Conservation (phyloP, 495 filamentous ascomycete species). For the Annulohypoxylon nitens region DNA sequence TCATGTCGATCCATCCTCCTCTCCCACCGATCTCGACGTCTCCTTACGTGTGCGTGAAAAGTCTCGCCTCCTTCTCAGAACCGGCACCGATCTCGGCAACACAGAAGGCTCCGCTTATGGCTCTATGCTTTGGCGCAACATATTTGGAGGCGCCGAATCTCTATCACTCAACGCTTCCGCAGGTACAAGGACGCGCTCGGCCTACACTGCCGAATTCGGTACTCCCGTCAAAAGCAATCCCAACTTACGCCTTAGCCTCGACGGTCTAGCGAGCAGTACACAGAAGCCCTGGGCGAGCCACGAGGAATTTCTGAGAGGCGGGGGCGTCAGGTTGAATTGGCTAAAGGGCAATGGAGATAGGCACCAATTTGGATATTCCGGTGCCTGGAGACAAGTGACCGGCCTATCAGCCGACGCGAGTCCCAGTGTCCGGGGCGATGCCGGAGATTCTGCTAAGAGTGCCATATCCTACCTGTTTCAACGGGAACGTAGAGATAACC, state of each 20-base stretch:
- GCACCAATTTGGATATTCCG: slow-evolving; percentile 83
- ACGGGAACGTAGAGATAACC: slow-evolving; percentile 81
- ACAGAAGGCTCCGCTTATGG: slow-evolving; percentile 92
- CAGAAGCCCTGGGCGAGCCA: slow-evolving; percentile 93
- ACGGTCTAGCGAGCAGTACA: slow-evolving; percentile 82
- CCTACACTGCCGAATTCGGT: slow-evolving; percentile 86
- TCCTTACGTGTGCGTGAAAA: slow-evolving; percentile 82
- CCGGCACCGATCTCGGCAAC: slow-evolving; percentile 92
- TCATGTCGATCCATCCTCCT: slow-evolving; percentile 67
- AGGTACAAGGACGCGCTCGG: slow-evolving; percentile 88
- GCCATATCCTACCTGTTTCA: slow-evolving; percentile 85
- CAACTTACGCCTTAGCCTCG: slow-evolving; percentile 78
- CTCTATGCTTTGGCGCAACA: slow-evolving; percentile 84
- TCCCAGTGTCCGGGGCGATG: slow-evolving; percentile 82
- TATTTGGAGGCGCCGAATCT: slow-evolving; percentile 95
- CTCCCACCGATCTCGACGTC: slow-evolving; percentile 80
- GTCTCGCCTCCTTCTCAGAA: slow-evolving; percentile 83
- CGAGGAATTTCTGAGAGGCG: slow-evolving; percentile 89
- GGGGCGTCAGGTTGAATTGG: slow-evolving; percentile 80
- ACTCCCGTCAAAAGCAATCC: slow-evolving; percentile 85
- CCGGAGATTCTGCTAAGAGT: slow-evolving; percentile 92
- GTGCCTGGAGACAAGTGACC: slow-evolving; percentile 89
- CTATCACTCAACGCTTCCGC: slow-evolving; percentile 82
- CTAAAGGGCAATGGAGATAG: slow-evolving; percentile 68
- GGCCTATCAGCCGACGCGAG: slow-evolving; percentile 79